Conservation (phyloP, 2,329 filamentous ascomycete species). For the Apiospora kogelbergensis region DNA sequence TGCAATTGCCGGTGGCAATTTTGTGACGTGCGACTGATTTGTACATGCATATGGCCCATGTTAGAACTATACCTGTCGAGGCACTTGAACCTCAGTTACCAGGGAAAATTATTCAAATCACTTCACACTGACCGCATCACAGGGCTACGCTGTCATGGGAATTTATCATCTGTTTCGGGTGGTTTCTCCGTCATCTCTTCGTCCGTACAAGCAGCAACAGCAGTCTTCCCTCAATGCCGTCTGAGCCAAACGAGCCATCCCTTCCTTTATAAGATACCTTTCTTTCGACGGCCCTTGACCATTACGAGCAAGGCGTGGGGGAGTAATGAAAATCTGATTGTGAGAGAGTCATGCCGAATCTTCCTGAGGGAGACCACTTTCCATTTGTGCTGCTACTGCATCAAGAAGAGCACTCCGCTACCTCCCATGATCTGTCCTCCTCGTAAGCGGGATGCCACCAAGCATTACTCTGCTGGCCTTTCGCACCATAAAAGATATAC, state of each 20-base stretch:
- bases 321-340: constrained; percentile 35
- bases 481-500: constrained; percentile 28
- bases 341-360: constrained; percentile 29
- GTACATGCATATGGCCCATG: background rate
- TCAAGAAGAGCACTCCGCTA: constrained; percentile 9
- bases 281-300: constrained; percentile 6
- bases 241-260: constrained; percentile 26
- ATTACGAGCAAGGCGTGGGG: constrained; percentile 22
- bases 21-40: background rate
- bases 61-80: background rate
- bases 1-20: background rate
- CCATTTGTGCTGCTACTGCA: constrained; percentile 26
- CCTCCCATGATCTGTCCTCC: constrained; percentile 3
- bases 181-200: constrained; percentile 5
- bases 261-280: constrained; percentile 12
- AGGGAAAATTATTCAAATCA: background rate
- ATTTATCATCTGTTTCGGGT: constrained; percentile 10
- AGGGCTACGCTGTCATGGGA: background rate
- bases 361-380: constrained; percentile 27
- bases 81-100: background rate
- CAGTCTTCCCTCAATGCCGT: constrained; percentile 21
- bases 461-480: constrained; percentile 5
- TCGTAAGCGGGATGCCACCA: constrained; percentile 2
- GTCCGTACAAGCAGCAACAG: constrained; percentile 21
- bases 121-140: background rate